Percentiles rank a stretch among this genome's conserved stretches.
phyloP scores from a whole-genome alignment of 1,284 basidiomycete species.

The Vanrija sp. region DNA sequence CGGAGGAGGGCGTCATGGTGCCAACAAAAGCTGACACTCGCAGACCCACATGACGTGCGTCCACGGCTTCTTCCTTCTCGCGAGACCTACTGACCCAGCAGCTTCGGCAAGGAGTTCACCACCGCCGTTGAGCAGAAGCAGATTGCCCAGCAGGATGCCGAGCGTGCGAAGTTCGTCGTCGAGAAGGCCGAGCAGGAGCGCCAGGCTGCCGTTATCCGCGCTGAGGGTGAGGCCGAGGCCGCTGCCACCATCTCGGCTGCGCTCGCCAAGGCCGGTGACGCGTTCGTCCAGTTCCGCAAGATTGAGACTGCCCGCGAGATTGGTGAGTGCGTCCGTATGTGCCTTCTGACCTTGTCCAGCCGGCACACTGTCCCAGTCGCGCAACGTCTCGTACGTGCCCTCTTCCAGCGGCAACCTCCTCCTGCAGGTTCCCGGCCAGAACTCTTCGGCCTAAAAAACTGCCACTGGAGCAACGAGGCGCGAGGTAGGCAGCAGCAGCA shows the following conservation, averaged over 20 bases:
- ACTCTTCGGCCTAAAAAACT: constrained; percentile 43
- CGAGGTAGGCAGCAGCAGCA: constrained; percentile 6
- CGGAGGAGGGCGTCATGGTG: no score
- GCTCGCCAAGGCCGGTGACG: constrained; percentile 81
- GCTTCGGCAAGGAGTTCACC: constrained; percentile 54
- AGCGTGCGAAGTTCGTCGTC: constrained; percentile 97
- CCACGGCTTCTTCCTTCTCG: neutral
- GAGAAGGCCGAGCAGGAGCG: constrained; percentile 96
- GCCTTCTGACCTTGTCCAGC: constrained; percentile 42
- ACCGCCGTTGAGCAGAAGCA: constrained; percentile 91
- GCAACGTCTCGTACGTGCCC: constrained; percentile 84
- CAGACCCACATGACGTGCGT: constrained; percentile 54
- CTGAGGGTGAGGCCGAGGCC: constrained; percentile 98
- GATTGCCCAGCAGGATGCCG: constrained; percentile 68
- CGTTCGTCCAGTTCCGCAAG: constrained; percentile 89
- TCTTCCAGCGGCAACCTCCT: constrained; percentile 72
- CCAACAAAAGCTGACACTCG: constrained; percentile 2
- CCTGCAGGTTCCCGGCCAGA: constrained; percentile 69
- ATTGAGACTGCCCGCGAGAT: constrained; percentile 99
- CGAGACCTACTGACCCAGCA: constrained; percentile 1
- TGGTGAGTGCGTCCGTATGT: constrained; percentile 19
- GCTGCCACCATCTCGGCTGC: constrained; percentile 87
- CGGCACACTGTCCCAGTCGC: constrained; percentile 64
- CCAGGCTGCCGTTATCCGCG: constrained; percentile 94
- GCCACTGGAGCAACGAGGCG: neutral